Evolutionary conservation across 768 basidiomycete species (phyloP).

Genomic region (Pleurotus pulmonarius): DNA sequence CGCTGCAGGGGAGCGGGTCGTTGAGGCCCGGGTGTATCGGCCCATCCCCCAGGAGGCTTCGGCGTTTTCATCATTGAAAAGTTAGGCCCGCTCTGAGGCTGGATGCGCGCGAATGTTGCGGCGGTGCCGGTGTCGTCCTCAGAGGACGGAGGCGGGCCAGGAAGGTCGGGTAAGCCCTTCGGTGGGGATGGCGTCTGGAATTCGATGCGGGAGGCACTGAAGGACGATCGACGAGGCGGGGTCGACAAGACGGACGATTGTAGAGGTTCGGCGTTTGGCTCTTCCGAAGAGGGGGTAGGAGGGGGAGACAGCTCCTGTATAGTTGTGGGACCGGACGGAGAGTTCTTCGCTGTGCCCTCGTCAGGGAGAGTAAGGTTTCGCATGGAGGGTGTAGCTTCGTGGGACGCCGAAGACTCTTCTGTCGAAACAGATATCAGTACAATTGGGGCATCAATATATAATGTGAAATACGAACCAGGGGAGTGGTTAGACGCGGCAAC

Average conservation of each 20-base stretch:
- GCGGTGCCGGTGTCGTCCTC: slow-evolving; percentile 37
- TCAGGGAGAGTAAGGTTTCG: slow-evolving; percentile 11
- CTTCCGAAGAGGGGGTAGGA: slow-evolving; percentile 26
- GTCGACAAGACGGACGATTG: slow-evolving; percentile 29
- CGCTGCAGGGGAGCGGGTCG: background rate
- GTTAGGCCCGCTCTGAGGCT: slow-evolving; percentile 11
- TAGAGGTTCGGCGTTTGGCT: background rate
- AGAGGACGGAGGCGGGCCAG: slow-evolving; percentile 58
- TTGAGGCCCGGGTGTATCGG: slow-evolving; percentile 20
- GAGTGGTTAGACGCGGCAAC: background rate
- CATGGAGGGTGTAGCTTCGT: slow-evolving; percentile 21
- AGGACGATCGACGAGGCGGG: slow-evolving; percentile 41
- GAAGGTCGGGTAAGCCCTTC: slow-evolving; percentile 59
- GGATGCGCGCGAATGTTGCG: background rate
- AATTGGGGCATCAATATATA: background rate
- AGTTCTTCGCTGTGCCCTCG: background rate
- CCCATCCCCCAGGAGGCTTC: slow-evolving; percentile 40
- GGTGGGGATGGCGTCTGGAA: slow-evolving; percentile 66
- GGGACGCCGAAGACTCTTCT: slow-evolving; percentile 12
- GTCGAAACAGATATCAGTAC: background rate
- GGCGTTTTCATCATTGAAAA: slow-evolving; percentile 37
- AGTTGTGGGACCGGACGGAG: slow-evolving; percentile 1
- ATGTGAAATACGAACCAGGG: background rate
- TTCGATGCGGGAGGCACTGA: slow-evolving; percentile 38
- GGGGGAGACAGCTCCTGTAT: slow-evolving; percentile 19